These are phyloP conservation scores for Solioccasus polychromus DNA, from an alignment of 768 basidiomycete species.

Conservation along the genomic window DNA sequence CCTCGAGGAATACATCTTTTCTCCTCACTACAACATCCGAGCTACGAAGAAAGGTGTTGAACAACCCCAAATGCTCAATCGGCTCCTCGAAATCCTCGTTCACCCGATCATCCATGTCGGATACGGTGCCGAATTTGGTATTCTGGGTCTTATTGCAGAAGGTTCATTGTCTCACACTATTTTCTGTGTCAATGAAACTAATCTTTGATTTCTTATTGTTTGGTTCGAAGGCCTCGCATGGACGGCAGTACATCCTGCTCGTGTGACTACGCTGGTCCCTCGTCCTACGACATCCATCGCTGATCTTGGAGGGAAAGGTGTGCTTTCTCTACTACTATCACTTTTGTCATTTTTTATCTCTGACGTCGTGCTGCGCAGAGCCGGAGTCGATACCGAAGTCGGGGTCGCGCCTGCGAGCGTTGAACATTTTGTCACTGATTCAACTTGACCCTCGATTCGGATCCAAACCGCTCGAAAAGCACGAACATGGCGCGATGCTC, in stretches of 20 bases:
- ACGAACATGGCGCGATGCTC: slow-evolving; percentile 34
- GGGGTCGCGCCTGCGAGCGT: slow-evolving; percentile 36
- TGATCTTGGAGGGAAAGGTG: slow-evolving; percentile 13
- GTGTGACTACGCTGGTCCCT: slow-evolving; percentile 38
- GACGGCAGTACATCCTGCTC: slow-evolving; percentile 46
- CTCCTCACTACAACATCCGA: slow-evolving; percentile 44
- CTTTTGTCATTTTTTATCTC: background rate
- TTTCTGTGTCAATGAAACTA: background rate
- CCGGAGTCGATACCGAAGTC: slow-evolving; percentile 21
- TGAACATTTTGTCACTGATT: slow-evolving; percentile 52
- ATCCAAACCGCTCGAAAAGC: slow-evolving; percentile 28
- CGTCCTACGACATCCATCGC: slow-evolving; percentile 13
- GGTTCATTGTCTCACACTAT: slow-evolving; percentile 33
- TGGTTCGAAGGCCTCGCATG: slow-evolving; percentile 68
- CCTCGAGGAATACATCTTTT: slow-evolving; percentile 65
- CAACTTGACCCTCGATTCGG: slow-evolving; percentile 44
- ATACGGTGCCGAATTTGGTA: slow-evolving; percentile 60
- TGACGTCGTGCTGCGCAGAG: slow-evolving; percentile 9
- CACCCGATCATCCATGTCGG: slow-evolving; percentile 68
- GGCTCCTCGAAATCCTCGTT: slow-evolving; percentile 57
- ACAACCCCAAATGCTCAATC: slow-evolving; percentile 53
- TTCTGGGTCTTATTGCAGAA: slow-evolving; percentile 62
- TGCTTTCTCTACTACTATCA: background rate
- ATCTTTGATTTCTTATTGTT: too few species aligned
- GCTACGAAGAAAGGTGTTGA: slow-evolving; percentile 20